These are phyloP conservation scores for Spongispora temasekensis DNA, from an alignment of 1,284 basidiomycete species.

Conservation along the genomic window DNA sequence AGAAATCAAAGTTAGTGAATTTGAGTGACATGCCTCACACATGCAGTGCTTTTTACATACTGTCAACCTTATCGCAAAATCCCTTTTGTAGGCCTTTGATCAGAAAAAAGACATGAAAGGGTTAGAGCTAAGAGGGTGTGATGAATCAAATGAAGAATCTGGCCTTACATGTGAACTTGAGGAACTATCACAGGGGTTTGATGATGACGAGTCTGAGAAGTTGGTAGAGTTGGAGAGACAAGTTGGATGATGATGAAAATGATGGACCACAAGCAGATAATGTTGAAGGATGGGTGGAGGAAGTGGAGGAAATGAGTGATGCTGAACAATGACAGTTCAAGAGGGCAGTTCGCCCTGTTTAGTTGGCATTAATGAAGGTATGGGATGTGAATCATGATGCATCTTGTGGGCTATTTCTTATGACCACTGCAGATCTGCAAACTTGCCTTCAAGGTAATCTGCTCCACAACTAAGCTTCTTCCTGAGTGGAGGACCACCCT, in stretches of 20 bases:
- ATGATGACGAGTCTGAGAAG: not conserved
- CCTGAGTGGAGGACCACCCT: not conserved
- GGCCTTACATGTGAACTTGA: not conserved
- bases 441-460: not conserved
- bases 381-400: not conserved
- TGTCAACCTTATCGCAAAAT: too few species aligned
- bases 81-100: not conserved
- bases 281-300: not conserved
- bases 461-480: not conserved
- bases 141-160: not conserved
- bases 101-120: not conserved
- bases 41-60: not conserved
- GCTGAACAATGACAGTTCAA: not conserved
- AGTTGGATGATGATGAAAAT: not conserved
- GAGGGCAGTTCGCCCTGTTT: not conserved
- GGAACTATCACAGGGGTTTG: not conserved
- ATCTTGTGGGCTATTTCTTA: not conserved
- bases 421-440: not conserved
- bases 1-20: not conserved
- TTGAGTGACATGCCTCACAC: not conserved
- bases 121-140: not conserved
- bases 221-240: not conserved
- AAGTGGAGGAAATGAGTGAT: not conserved
- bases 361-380: not conserved
- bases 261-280: not conserved